Percentiles rank a stretch among this genome's conserved stretches.
Conservation (phyloP, 495 filamentous ascomycete species). For the Penicillium psychrofluorescens region DNA sequence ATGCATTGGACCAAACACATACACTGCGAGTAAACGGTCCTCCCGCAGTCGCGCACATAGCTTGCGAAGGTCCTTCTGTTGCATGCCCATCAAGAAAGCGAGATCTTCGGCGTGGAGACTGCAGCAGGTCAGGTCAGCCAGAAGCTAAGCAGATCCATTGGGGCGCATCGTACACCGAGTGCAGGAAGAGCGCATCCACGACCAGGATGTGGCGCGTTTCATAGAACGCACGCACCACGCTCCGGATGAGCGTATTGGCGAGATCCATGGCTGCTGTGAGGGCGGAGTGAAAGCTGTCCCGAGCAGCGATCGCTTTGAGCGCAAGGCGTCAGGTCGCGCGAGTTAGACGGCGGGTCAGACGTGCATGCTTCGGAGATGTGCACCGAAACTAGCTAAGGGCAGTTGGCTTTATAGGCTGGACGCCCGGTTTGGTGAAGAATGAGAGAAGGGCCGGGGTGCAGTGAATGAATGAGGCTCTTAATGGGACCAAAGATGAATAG, state of each 20-base stretch:
- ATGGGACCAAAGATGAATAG: neutral
- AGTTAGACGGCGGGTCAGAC: conserved; percentile 2
- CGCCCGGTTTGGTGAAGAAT: neutral
- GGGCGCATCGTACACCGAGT: conserved; percentile 61
- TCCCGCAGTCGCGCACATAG: conserved; percentile 76
- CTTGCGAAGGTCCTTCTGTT: conserved; percentile 82
- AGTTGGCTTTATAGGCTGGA: too few relatives aligned
- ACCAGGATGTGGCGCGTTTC: conserved; percentile 81
- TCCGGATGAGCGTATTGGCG: conserved; percentile 80
- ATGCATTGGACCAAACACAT: conserved; percentile 12
- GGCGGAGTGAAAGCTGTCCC: neutral
- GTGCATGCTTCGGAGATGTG: conserved; percentile 4
- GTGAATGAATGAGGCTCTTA: neutral
- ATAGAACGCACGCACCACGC: conserved; percentile 86
- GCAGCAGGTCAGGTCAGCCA: conserved; percentile 8
- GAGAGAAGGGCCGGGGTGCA: neutral
- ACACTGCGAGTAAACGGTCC: conserved; percentile 78
- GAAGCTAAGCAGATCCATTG: neutral
- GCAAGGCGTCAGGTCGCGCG: conserved; percentile 8
- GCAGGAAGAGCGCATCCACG: conserved; percentile 85
- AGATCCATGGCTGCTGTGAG: conserved; percentile 58
- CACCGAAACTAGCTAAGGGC: neutral
- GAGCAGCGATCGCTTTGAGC: neutral
- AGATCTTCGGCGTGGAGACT: conserved; percentile 84
- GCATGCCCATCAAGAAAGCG: conserved; percentile 74